Percentiles rank a stretch among this genome's conserved stretches.
These are phyloP conservation scores for Tephrocybe sp. DNA, from an alignment of 768 basidiomycete genomes.

Conservation along the genomic window DNA sequence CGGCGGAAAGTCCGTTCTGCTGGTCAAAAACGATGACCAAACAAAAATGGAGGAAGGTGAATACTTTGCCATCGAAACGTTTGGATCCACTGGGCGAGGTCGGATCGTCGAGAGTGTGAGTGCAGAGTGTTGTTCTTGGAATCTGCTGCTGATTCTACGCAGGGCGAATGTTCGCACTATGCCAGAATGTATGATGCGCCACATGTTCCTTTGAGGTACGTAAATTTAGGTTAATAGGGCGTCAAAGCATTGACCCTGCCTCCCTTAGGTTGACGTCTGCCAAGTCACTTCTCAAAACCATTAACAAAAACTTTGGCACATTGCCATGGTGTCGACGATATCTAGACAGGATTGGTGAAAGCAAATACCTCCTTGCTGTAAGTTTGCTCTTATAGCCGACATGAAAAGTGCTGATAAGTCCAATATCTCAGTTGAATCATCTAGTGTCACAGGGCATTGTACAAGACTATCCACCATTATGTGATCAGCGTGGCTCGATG, in stretches of 20 bases:
- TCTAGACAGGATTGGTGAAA: conserved; percentile 90
- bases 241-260: conserved; percentile 3
- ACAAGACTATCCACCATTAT: conserved; percentile 89
- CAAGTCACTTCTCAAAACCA: conserved; percentile 81
- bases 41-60: conserved; percentile 99
- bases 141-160: conserved; percentile 2
- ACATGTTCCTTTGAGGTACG: conserved; percentile 73
- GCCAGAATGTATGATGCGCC: conserved; percentile 72
- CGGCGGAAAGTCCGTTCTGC: conserved; percentile 87
- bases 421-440: conserved; percentile 68
- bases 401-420: not conserved
- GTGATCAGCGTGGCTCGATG: conserved; percentile 83
- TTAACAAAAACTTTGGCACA: conserved; percentile 92
- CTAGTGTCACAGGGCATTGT: conserved; percentile 89
- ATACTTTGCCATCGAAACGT: conserved; percentile 98
- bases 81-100: conserved; percentile 95
- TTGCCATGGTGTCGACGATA: conserved; percentile 95
- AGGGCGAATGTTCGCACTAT: conserved; percentile 96
- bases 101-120: conserved; percentile 79
- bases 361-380: conserved; percentile 89
- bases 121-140: conserved; percentile 12
- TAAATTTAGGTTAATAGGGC: not conserved
- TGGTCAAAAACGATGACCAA: conserved; percentile 87
- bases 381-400: conserved; percentile 23
- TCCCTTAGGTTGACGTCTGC: conserved; percentile 71